A percentile compares a stretch with the other conserved stretches of the same genome.
phyloP scores from a whole-genome alignment of 2,329 filamentous ascomycete genomes.

The Epichloe uncinata region DNA sequence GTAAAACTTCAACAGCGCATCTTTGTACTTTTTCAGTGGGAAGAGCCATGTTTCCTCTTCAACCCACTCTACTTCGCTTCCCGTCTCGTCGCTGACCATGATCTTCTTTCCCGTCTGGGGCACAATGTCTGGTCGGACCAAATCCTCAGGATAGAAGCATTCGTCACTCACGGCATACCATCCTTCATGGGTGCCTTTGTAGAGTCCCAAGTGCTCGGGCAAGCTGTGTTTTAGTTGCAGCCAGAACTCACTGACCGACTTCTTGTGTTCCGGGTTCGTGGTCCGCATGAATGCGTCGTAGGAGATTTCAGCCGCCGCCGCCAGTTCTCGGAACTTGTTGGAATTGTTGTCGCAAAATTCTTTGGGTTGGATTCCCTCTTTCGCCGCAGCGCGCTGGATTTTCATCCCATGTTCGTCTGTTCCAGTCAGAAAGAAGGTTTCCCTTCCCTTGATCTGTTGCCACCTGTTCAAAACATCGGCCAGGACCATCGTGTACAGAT shows the following conservation, averaged over 20 bases:
- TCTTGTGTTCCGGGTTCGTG: slow-evolving; percentile 67
- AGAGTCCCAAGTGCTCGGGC: slow-evolving; percentile 58
- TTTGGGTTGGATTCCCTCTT: slow-evolving; percentile 60
- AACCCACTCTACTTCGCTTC: slow-evolving; percentile 88
- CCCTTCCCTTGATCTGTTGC: slow-evolving; percentile 60
- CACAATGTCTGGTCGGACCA: slow-evolving; percentile 61
- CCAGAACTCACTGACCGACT: slow-evolving; percentile 87
- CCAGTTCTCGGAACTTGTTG: slow-evolving; percentile 64
- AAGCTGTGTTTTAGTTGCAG: slow-evolving; percentile 46
- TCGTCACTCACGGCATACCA: slow-evolving; percentile 98
- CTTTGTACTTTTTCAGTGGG: slow-evolving; percentile 67
- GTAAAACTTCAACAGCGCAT: slow-evolving; percentile 72
- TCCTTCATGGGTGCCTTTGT: slow-evolving; percentile 74
- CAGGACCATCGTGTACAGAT: slow-evolving; percentile 86
- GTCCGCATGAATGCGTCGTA: slow-evolving; percentile 89
- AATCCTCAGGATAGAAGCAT: slow-evolving; percentile 76
- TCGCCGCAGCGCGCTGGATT: slow-evolving; percentile 73
- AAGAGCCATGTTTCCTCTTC: slow-evolving; percentile 94
- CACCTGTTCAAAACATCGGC: slow-evolving; percentile 87
- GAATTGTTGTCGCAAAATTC: slow-evolving; percentile 82
- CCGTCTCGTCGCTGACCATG: slow-evolving; percentile 75
- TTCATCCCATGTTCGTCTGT: slow-evolving; percentile 98
- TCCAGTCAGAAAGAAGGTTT: slow-evolving; percentile 70
- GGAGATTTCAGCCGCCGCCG: slow-evolving; percentile 52
- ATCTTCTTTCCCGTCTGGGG: slow-evolving; percentile 71